Evolutionary conservation across 306 rosid genomes (phyloP).

Genomic region (Notholithocarpus densiflorus): DNA sequence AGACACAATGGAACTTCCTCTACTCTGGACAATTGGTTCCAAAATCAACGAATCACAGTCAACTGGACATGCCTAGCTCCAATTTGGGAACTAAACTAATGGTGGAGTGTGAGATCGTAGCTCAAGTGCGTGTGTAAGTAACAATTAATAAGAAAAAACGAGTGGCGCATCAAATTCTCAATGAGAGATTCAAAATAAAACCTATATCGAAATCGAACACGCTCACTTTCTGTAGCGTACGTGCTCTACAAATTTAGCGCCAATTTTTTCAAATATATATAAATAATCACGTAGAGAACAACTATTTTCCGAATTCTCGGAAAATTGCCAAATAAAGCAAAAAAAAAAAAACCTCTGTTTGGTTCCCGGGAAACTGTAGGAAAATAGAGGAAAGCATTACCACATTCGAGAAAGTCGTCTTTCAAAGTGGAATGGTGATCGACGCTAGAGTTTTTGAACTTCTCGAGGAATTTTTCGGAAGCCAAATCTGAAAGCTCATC

Average conservation of each 20-base stretch:
- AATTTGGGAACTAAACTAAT: too few species aligned
- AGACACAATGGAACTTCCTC: not conserved
- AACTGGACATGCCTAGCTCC: not conserved
- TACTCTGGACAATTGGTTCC: not conserved
- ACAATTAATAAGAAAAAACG: too few species aligned
- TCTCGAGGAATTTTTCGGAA: slow-evolving; percentile 20
- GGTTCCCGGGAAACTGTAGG: not conserved
- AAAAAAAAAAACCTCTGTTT: not conserved
- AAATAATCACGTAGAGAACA: not conserved
- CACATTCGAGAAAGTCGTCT: slow-evolving; percentile 33
- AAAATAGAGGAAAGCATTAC: slow-evolving; percentile 31
- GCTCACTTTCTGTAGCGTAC: not conserved
- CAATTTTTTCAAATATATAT: not conserved
- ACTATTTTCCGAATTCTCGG: not conserved
- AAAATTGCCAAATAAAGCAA: not conserved
- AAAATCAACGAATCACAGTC: not conserved
- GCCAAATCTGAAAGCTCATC: slow-evolving; percentile 41
- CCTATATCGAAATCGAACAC: not conserved
- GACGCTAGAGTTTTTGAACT: slow-evolving; percentile 39
- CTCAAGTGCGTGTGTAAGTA: too few species aligned
- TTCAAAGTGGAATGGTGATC: slow-evolving; percentile 20
- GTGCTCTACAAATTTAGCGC: not conserved
- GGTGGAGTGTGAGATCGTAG: too few species aligned
- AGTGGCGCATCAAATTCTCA: too few species aligned
- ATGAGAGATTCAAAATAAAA: not conserved